Base-by-base conservation (phyloP, 2,329 filamentous ascomycete genomes). In the Hirsutella thompsonii region DNA sequence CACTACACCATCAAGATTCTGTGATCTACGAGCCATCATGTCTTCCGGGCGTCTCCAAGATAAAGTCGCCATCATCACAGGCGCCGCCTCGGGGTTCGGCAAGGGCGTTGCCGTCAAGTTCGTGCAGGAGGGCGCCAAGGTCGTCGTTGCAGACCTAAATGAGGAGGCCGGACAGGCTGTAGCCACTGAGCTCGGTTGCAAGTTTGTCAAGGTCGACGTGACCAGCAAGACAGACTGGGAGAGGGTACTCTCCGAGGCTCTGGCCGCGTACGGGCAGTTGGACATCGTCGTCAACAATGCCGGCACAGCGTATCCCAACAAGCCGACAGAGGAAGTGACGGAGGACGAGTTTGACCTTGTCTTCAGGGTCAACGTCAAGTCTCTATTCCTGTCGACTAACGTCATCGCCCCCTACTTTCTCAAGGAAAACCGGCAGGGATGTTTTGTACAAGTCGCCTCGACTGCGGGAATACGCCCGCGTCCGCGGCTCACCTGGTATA, bases 351-450 rank as follows among this genome's bases (percentile, higher is more conserved):
- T 80, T 45, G 76, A 83, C 49, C 64, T 70, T 36, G 74, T 79
- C 30, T 79, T 84, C 55, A 69, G 70, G 41, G 77, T 83, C 45
- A 84, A 85, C 47, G 76, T 84, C 45, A 81, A 80, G 58, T 72
- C 73, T 3, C 68, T 84, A 36, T 85, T 72, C 55, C 56, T 75
- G 18, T 77, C 75, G 0, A 72, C 74, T 2, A 67, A 67, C 41
- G 71, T 78, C 3, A 64, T 80, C 30, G 57, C 83, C 5, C 74
- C 72, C 0, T 76, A 80, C 46, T 72, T 83, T 35, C 57, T 81
- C 26, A 67, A 69, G 42, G 61, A 72, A 43, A 68, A 70, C 1
- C 67, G 71, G 6, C 70, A 74, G 0, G 79, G 76, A 0, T 69
- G 63, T 20, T 79, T 84, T 42, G 71, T 84, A 41, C 79, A 80